phyloP scores from a whole-genome alignment of 495 filamentous ascomycete species.

The Podospora bellae-mahoneyi region DNA sequence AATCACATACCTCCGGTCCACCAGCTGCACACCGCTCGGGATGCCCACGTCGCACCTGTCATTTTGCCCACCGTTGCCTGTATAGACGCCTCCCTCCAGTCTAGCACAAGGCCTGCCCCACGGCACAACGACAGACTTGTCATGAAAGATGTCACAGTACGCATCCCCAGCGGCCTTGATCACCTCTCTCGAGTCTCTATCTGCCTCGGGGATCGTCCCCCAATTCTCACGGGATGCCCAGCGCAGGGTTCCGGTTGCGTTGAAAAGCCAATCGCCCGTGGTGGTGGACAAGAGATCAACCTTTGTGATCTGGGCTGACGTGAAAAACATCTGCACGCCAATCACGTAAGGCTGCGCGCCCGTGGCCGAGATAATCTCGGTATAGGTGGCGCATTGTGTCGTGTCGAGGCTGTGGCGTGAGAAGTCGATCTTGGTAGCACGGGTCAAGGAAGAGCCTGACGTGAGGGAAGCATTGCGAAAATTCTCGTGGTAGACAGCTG shows the following conservation, averaged over 20 bases:
- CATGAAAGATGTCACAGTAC: constrained; percentile 46
- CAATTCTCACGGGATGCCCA: constrained; percentile 44
- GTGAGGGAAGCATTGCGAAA: constrained; percentile 34
- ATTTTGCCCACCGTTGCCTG: constrained; percentile 35
- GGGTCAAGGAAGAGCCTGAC: constrained; percentile 37
- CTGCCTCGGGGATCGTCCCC: constrained; percentile 42
- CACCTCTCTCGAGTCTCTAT: constrained; percentile 42
- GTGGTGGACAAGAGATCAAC: constrained; percentile 45
- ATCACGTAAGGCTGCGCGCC: constrained; percentile 46
- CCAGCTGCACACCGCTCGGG: constrained; percentile 36
- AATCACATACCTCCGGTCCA: constrained; percentile 49
- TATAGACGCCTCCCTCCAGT: constrained; percentile 48
- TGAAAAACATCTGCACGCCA: constrained; percentile 45
- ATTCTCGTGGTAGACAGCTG: constrained; percentile 33
- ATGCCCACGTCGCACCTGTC: constrained; percentile 42
- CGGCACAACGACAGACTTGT: constrained; percentile 45
- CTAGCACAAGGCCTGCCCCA: constrained; percentile 49
- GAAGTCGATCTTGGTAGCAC: constrained; percentile 47
- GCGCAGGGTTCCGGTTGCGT: constrained; percentile 47
- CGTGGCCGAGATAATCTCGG: constrained; percentile 47
- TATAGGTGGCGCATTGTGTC: constrained; percentile 50
- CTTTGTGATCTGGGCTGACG: constrained; percentile 29
- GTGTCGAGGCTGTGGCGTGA: constrained; percentile 48
- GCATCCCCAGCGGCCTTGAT: constrained; percentile 50
- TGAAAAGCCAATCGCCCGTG: constrained; percentile 49